Conservation (phyloP, 2,329 filamentous ascomycete genomes). For the Rhexocercosporidium sp. region DNA sequence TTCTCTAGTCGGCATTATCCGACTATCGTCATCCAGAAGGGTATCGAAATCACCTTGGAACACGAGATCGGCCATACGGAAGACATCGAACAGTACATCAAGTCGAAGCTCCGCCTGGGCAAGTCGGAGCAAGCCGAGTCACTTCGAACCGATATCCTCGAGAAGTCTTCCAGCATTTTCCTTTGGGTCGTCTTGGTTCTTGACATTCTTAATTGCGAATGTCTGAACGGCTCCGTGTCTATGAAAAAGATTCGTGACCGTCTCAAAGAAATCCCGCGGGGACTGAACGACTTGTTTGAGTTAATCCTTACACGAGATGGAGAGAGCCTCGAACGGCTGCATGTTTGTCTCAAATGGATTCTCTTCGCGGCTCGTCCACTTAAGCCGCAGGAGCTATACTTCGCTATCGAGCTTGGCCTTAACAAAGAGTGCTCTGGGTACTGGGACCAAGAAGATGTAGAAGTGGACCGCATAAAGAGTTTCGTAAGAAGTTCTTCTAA, state of each 20-base stretch:
- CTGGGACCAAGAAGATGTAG: slow-evolving; percentile 36
- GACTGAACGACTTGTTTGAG: slow-evolving; percentile 28
- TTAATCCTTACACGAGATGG: slow-evolving; percentile 47
- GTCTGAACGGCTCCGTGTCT: slow-evolving; percentile 19
- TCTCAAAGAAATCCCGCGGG: slow-evolving; percentile 41
- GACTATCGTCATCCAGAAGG: slow-evolving; percentile 33
- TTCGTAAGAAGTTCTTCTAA: slow-evolving; percentile 49
- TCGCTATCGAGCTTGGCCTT: slow-evolving; percentile 28
- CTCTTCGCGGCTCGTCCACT: slow-evolving; percentile 49
- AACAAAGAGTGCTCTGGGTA: slow-evolving; percentile 20
- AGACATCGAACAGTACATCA: slow-evolving; percentile 39
- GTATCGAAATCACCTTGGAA: slow-evolving; percentile 36
- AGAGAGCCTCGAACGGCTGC: slow-evolving; percentile 47
- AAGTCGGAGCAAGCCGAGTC: slow-evolving; percentile 21
- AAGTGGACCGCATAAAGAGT: slow-evolving; percentile 41
- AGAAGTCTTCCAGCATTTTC: slow-evolving; percentile 32
- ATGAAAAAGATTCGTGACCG: slow-evolving; percentile 41
- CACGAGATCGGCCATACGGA: slow-evolving; percentile 36
- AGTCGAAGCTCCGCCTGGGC: slow-evolving; percentile 33
- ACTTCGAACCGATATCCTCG: slow-evolving; percentile 25
- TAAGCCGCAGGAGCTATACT: slow-evolving; percentile 35
- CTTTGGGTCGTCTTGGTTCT: slow-evolving; percentile 33
- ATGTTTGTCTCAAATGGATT: slow-evolving; percentile 58
- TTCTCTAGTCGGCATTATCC: slow-evolving; percentile 41
- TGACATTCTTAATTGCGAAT: slow-evolving; percentile 51